Evolutionary conservation across 2,329 filamentous ascomycete genomes (phyloP).

Genomic region (Aspergillus persii): DNA sequence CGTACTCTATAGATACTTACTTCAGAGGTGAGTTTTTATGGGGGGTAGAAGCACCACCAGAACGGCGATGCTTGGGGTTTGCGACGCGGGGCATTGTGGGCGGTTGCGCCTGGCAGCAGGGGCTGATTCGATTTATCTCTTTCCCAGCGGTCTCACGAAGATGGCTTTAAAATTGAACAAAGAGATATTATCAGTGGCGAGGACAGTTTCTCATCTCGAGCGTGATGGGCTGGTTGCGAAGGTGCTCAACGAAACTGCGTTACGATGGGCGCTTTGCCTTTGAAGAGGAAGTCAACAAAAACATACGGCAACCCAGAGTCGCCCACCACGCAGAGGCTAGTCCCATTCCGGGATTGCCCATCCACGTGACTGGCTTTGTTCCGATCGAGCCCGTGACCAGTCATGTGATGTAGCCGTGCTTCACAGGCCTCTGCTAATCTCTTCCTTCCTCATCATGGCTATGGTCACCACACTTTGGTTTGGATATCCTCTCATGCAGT

Average conservation of each 20-base stretch:
- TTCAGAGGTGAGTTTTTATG: constrained; percentile 53
- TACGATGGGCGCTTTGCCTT: not conserved
- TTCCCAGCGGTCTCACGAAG: not conserved
- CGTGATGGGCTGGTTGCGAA: not conserved
- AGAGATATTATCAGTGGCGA: not conserved
- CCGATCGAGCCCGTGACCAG: not conserved
- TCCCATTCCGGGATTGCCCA: not conserved
- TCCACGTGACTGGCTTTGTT: not conserved
- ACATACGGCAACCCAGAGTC: constrained; percentile 33
- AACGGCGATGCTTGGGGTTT: constrained; percentile 47
- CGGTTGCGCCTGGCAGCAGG: constrained; percentile 25
- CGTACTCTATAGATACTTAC: constrained; percentile 29
- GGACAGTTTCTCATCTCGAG: not conserved
- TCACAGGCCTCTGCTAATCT: not conserved
- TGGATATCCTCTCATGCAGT: not conserved
- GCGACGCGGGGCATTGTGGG: constrained; percentile 56
- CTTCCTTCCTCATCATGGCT: not conserved
- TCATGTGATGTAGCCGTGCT: not conserved
- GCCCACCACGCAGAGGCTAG: constrained; percentile 22
- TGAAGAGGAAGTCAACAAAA: constrained; percentile 34
- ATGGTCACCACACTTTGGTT: not conserved
- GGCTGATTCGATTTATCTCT: constrained; percentile 8
- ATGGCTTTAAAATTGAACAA: not conserved
- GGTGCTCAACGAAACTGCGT: not conserved
- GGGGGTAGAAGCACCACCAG: constrained; percentile 49